Conservation (phyloP, 2,329 filamentous ascomycete genomes). For the Gliomastix tumulicola region DNA sequence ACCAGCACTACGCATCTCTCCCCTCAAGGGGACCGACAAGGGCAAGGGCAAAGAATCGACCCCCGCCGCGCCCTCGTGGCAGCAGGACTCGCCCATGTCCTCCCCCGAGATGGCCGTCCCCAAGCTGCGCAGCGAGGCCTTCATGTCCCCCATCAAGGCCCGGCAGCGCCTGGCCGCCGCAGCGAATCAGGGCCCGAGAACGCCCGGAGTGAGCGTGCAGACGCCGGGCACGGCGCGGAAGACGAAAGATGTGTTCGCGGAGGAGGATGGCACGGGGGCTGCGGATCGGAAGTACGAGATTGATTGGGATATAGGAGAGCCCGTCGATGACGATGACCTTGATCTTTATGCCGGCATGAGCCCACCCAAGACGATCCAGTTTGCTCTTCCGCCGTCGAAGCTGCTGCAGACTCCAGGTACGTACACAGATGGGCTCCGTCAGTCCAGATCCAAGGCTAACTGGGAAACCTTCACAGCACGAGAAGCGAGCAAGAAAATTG, state of each 20-base stretch:
- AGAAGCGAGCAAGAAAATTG: conserved; percentile 74
- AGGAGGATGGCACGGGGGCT: conserved; percentile 10
- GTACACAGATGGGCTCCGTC: conserved; percentile 20
- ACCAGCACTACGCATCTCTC: conserved; percentile 33
- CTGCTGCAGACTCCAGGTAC: conserved; percentile 73
- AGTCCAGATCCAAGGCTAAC: conserved; percentile 7
- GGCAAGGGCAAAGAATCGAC: conserved; percentile 23
- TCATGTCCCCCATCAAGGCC: conserved; percentile 62
- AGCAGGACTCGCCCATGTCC: conserved; percentile 56
- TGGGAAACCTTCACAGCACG: conserved; percentile 43
- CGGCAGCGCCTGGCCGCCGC: conserved; percentile 33
- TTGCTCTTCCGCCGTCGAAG: conserved; percentile 70
- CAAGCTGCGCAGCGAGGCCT: conserved; percentile 77
- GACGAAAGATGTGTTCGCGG: conserved; percentile 41
- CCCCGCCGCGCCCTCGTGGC: conserved; percentile 28
- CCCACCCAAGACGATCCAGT: conserved; percentile 90
- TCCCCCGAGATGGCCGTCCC: conserved; percentile 76
- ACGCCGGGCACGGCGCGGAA: conserved; percentile 54
- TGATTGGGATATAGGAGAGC: conserved; percentile 59
- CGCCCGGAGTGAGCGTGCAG: conserved; percentile 79
- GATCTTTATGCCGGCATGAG: conserved; percentile 66
- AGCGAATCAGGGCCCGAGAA: conserved; percentile 47
- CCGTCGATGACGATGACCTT: conserved; percentile 60
- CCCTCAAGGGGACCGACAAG: conserved; percentile 29
- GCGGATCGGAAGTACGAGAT: conserved; percentile 44